phyloP scores from a whole-genome alignment of 73 alveolate species.

The Breviolum minutum region DNA sequence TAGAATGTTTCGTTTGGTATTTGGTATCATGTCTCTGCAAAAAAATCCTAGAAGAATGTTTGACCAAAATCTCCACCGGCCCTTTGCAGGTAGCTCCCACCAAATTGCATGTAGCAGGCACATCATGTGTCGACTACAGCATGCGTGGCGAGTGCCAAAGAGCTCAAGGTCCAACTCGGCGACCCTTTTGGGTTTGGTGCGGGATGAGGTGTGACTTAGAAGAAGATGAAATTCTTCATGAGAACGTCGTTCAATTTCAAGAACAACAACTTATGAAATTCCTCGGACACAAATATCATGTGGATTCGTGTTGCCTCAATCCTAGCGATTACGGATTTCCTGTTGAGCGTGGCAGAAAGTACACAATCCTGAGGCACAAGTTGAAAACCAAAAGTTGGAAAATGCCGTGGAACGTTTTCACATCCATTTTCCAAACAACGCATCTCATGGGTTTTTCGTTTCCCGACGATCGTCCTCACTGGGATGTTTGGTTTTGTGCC shows the following conservation, averaged over 20 bases:
- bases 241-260: background rate
- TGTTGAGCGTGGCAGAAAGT: background rate
- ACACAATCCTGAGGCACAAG: background rate
- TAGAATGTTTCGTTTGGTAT: background rate
- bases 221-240: background rate
- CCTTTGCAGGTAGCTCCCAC: background rate
- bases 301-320: background rate
- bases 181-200: background rate
- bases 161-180: background rate
- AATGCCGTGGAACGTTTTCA: background rate
- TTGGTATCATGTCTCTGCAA: background rate
- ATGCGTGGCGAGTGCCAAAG: background rate
- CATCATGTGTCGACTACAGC: background rate
- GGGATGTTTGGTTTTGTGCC: background rate
- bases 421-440: background rate
- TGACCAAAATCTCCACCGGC: background rate
- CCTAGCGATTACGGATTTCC: background rate
- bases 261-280: background rate
- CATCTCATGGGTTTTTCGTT: background rate
- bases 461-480: background rate
- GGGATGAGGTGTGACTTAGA: background rate
- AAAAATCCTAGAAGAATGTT: too few species aligned
- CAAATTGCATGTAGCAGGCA: slow-evolving; percentile 3
- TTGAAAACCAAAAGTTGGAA: background rate
- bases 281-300: background rate